Evolutionary conservation across 495 filamentous ascomycete species (phyloP), one percentile per base, ranked within the genome.

Genomic region (Astrothelium macrocarpum): DNA sequence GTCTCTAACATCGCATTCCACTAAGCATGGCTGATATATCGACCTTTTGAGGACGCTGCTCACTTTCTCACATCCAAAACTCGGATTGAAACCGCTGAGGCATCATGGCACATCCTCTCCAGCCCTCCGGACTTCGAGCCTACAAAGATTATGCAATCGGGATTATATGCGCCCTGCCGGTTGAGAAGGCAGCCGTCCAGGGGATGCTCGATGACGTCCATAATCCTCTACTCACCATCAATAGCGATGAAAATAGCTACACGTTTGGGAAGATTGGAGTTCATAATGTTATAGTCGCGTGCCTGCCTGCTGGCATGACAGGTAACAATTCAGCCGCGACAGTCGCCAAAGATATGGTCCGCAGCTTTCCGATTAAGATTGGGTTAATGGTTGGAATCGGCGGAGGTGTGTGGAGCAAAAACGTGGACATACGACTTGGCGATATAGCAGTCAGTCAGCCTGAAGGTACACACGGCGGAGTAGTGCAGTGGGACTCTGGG

Each of bases 131-230:
- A 39, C 36, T 7, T 39, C 36, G 36, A 39, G 36, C 36, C 36
- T 39, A 49, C 45, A 20, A 2, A 49, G 1, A 49, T 20, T 84
- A 81, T 63, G 77, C 72, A 1, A 72, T 85, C 11, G 81, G 78
- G 32, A 81, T 77, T 77, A 77, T 84, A 32, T 81, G 76, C 65
- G 77, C 79, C 1, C 66, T 83, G 1, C 60, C 67, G 9, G 64
- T 68, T 16, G 81, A 84, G 66, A 59, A 66, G 4, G 71, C 75
- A 18, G 81, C 81, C 0, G 81, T 77, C 1, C 53, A 53, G 29
- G 71, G 68, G 20, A 77, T 81, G 67, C 75, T 85, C 1, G 81
- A 86, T 63, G 75, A 78, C 63, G 62, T 72, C 5, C 77, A 81
- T 65, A 67, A 68, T 3, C 11, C 34, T n/a, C 67, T 75, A 23